phyloP scores from a whole-genome alignment of 73 alveolate genomes.

The Paramecium primaurelia region DNA sequence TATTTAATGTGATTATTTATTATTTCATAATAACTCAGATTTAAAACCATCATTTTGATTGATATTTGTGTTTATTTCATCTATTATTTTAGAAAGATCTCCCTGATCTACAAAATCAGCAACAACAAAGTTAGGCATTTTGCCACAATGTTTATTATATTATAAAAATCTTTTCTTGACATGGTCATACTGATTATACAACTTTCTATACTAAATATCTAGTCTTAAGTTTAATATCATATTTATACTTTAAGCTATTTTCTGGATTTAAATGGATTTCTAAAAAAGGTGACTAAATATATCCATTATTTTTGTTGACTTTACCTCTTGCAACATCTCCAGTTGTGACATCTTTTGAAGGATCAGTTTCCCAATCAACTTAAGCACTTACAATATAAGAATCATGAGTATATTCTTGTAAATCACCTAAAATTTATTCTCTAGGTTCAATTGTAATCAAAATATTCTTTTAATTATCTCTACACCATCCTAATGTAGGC shows the following conservation, averaged over 20 bases:
- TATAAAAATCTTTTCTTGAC: background rate
- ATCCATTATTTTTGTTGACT: background rate
- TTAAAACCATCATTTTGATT: background rate
- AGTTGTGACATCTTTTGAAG: background rate
- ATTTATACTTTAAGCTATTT: background rate
- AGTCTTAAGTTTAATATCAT: background rate
- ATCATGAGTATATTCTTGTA: background rate
- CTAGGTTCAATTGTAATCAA: background rate
- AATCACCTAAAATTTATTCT: background rate
- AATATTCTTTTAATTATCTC: background rate
- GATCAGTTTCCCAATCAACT: background rate
- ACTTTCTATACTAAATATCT: background rate
- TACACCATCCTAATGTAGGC: background rate
- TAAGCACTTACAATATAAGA: background rate
- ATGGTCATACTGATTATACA: background rate
- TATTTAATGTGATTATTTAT: background rate
- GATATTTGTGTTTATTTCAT: background rate
- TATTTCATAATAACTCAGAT: background rate
- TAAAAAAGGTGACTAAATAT: background rate
- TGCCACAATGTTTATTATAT: background rate
- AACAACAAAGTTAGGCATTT: background rate
- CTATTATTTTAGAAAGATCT: background rate
- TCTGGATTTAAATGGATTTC: background rate
- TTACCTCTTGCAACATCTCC: background rate
- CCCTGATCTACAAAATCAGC: constrained; percentile 9